Conservation (phyloP, 768 basidiomycete genomes). For the Chiua virens region DNA sequence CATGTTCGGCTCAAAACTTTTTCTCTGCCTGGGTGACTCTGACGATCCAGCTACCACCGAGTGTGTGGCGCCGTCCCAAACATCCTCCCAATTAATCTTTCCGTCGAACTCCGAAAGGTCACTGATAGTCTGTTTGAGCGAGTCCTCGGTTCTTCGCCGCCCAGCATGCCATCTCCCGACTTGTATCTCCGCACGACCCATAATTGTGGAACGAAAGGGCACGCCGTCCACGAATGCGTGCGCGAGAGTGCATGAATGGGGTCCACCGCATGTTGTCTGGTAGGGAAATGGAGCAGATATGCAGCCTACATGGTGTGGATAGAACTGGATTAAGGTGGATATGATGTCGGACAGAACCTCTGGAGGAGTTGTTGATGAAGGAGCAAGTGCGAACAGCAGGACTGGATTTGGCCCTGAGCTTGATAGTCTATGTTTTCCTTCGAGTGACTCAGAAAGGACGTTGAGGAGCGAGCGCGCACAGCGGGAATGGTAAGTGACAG, state of each 20-base stretch:
- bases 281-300: constrained; percentile 52
- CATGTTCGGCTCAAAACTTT: background rate
- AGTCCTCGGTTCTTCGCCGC: constrained; percentile 28
- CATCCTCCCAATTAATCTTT: constrained; percentile 47
- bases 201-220: constrained; percentile 63
- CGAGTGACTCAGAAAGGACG: constrained; percentile 6
- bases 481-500: constrained; percentile 15
- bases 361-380: constrained; percentile 22
- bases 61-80: constrained; percentile 42
- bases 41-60: background rate
- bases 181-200: constrained; percentile 55
- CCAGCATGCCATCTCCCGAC: constrained; percentile 74
- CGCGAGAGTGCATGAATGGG: constrained; percentile 58
- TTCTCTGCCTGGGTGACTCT: background rate
- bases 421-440: background rate
- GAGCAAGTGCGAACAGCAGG: constrained; percentile 28
- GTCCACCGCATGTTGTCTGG: constrained; percentile 12
- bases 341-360: constrained; percentile 39
- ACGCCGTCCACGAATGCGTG: constrained; percentile 45
- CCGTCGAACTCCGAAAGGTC: constrained; percentile 4
- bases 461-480: constrained; percentile 20
- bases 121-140: constrained; percentile 1
- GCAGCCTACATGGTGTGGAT: constrained; percentile 54
- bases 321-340: constrained; percentile 39
- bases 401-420: background rate